Evolutionary conservation across 139 green algal species (phyloP), one percentile per base, ranked within the genome.

Genomic region (Coccomyxa sp.): DNA sequence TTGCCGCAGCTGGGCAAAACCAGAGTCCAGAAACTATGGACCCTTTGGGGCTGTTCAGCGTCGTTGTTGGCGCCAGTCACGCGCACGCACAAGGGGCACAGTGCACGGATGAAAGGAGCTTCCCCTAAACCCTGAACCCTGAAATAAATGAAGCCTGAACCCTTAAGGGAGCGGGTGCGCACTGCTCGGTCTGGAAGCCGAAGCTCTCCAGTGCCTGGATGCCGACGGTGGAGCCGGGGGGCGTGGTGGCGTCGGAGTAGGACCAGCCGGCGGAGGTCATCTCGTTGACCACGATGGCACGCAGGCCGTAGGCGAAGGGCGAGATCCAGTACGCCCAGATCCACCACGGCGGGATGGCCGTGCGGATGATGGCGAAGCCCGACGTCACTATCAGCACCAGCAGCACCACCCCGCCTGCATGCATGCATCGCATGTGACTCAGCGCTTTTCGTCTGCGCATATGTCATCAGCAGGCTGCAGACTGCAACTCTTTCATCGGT

Each of bases 281-380:
- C 87, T 95, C 92, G 79, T 94, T 95, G 87, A 93, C 87, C 23
- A 86, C 85, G 11, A 95, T 66, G 0, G 88, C 88, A 38, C 91
- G 87, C 63, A 92, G 79, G 31, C 71, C 84, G 45, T 95, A 95
- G 1, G 90, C 84, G 76, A 94, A 92, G 51, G 91, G 88, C 66
- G 79, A 90, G 76, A 93, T 89, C 87, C 87, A 94, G 79, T 91
- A 93, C 17, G 75, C 83, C 84, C 89, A 91, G 15, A 94, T 91
- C 88, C 82, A 90, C 75, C 75, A 57, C 13, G 75, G 28, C 18
- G 85, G 85, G 31, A 90, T 89, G 76, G 84, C 84, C 45, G 79
- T 89, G 27, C 85, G 81, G 12, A 94, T 83, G 77, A 96, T 96
- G 30, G 88, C 82, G 83, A 94, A 96, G 58, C 92, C 93, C 18